Evolutionary conservation across 352 stramenopile species (phyloP), one percentile per base, ranked within the genome.

Genomic region (Phytopythium mirpurense): DNA sequence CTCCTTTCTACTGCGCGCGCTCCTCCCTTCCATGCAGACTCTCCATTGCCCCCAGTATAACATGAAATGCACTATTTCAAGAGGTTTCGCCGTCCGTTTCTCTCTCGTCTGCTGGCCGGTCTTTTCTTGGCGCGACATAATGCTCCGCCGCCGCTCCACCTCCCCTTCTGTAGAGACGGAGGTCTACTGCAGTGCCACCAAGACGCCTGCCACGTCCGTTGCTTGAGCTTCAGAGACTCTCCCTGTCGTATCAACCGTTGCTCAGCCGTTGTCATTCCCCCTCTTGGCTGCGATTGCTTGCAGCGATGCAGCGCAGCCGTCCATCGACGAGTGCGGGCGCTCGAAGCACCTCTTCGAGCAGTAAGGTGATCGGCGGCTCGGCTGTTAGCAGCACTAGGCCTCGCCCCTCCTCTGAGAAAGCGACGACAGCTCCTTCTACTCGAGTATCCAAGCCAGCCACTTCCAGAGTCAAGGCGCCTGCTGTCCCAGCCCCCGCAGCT

Each of bases 11-110:
- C n/a, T n/a, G n/a, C n/a, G n/a, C n/a, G n/a, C n/a, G n/a, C n/a
- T n/a, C n/a, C 8, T 21, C 31, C 11, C 31, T 9, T 16, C 7
- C 31, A 6, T 36, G 10, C n/a, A 26, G 37, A 3, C n/a, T 24
- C 32, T 18, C 19, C 19, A 44, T 8, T 21, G 38, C 38, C n/a
- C n/a, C n/a, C 21, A 10, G 9, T 31, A 18, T 4, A 29, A n/a
- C 21, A 31, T 21, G 21, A 45, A 45, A 45, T 45, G 40, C 40
- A 47, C 10, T 0, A 11, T 1, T 24, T 2, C 21, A 35, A 54
- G 48, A 45, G 48, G 48, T 54, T 54, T 45, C 48, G 23, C 7
- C 21, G 23, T 54, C 48, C 48, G 48, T 54, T 54, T 54, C 48
- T 44, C 34, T 14, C 23, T 26, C 5, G 19, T 9, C 29, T 32